Percentiles rank a stretch among this genome's conserved stretches.
Conservation (phyloP, 768 basidiomycete genomes). For the Rubroboletus pulcherrimus region DNA sequence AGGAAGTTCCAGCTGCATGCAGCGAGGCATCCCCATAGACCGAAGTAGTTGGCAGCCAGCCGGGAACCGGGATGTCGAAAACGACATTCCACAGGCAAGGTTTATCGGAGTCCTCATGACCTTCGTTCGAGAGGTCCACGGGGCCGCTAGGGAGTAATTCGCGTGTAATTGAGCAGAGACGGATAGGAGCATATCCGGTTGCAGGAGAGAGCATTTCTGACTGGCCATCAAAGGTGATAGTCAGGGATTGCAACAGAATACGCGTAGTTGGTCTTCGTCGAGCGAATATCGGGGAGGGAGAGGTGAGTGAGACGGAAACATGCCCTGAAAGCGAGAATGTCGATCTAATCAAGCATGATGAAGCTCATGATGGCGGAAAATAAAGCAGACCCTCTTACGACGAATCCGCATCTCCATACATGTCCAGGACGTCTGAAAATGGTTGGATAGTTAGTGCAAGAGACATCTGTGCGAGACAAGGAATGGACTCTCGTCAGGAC, state of each 20-base stretch:
- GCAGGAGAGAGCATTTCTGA: constrained; percentile 63
- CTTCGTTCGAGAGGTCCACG: constrained; percentile 62
- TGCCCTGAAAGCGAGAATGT: constrained; percentile 87
- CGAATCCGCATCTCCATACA: constrained; percentile 66
- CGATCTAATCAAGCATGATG: constrained; percentile 45
- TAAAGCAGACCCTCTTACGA: constrained; percentile 43
- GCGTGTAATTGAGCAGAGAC: constrained; percentile 63
- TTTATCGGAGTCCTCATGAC: constrained; percentile 50
- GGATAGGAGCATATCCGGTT: constrained; percentile 64
- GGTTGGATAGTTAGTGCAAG: constrained; percentile 64
- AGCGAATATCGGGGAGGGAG: constrained; percentile 55
- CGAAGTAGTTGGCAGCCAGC: constrained; percentile 77
- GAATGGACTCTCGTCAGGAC: constrained; percentile 9
- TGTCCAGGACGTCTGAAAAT: constrained; percentile 51
- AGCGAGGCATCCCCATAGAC: constrained; percentile 39
- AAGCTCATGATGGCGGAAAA: constrained; percentile 3
- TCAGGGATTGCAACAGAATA: constrained; percentile 63
- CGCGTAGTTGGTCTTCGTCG: constrained; percentile 44
- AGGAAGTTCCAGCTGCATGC: constrained; percentile 56
- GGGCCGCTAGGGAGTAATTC: constrained; percentile 50
- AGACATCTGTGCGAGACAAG: constrained; percentile 48
- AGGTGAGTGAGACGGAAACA: constrained; percentile 59
- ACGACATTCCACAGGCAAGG: constrained; percentile 69
- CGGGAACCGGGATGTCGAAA: constrained; percentile 83
- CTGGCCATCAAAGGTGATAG: constrained; percentile 82